Base-by-base conservation (phyloP, 2,329 filamentous ascomycete species). In the Lanzia echinophila region DNA sequence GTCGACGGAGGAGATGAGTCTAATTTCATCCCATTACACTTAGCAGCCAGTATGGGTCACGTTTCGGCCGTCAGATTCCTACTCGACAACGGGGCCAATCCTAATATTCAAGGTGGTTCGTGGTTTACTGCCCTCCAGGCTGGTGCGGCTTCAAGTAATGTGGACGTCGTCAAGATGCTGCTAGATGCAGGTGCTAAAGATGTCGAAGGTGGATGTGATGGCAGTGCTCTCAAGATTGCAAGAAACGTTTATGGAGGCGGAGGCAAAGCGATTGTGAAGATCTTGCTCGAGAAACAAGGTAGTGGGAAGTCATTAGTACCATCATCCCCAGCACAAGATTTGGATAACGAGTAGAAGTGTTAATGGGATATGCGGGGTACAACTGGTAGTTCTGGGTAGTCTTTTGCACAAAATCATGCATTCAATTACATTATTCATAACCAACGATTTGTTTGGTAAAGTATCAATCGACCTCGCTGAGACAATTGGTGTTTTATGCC, bases 161-260 rank as follows among this genome's bases (percentile, higher is more conserved):
- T 20, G 7, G 24, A 48, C 7, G 47, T 56, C 19, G 50, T 54
- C 1, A 32, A 47, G 17, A 32, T 53, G 22, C 51, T 58, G 31
- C 15, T 58, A 10, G 28, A 34, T n/a, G 24, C 15, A 2, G 31
- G 31, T 12, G 44, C 44, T 10, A 32, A 22, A 6, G 19, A 62
- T 32, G 44, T 47, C 2, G 13, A 38, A 17, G 51, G 56, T 15
- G 59, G 58, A 2, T 8, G 19, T 3, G 51, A 50, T 31, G 52
- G 55, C 4, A 49, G 15, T 39, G 53, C 43, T 10, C 46, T 61
- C n/a, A 54, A 58, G 31, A 51, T 55, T 11, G 56, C 61, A 6
- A 43, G 12, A 19, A 19, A 20, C 5, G n/a, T 11, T 1, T 17
- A n/a, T 36, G 20, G 20, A 42, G 10, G 11, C 11, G 17, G n/a